Conservation (phyloP, 164 flowering plant species). For the Liriodendron chinense region DNA sequence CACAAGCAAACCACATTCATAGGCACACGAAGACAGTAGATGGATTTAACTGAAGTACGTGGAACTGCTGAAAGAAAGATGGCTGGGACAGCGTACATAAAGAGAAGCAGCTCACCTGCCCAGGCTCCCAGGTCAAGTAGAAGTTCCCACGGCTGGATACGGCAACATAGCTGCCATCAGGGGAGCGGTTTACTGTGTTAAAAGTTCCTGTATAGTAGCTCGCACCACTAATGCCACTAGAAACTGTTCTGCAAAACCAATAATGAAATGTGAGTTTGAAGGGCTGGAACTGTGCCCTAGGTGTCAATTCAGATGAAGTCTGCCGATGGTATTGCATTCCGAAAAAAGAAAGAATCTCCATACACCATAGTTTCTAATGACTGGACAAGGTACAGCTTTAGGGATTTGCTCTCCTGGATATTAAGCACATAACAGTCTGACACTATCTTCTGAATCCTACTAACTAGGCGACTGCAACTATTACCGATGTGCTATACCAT, state of each 20-base stretch:
- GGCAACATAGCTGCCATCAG: constrained; percentile 96
- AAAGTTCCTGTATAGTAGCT: constrained; percentile 97
- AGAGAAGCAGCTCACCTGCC: constrained; percentile 61
- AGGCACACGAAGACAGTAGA: not conserved
- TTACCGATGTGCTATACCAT: not conserved
- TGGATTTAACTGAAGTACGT: not conserved
- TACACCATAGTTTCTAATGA: not conserved
- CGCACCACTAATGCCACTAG: constrained; percentile 99
- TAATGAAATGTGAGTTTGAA: constrained; percentile 15
- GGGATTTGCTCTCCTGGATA: not conserved
- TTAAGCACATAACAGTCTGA: not conserved
- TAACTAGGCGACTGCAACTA: not conserved
- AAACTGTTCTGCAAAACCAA: constrained; percentile 89
- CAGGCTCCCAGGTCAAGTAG: constrained; percentile 96
- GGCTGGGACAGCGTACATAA: not conserved
- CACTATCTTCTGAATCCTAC: not conserved
- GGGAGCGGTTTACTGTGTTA: constrained; percentile 92
- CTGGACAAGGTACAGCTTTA: not conserved
- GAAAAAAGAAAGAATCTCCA: not conserved
- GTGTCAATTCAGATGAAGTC: not conserved
- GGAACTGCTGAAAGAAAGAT: not conserved
- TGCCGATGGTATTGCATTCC: not conserved
- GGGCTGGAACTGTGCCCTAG: not conserved
- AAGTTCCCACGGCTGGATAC: constrained; percentile 99
- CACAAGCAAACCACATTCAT: not conserved